A percentile compares a stretch with the other conserved stretches of the same genome.
Evolutionary conservation across 192 early-diverging fungal species (phyloP).

Genomic region (Mortierella hygrophila): DNA sequence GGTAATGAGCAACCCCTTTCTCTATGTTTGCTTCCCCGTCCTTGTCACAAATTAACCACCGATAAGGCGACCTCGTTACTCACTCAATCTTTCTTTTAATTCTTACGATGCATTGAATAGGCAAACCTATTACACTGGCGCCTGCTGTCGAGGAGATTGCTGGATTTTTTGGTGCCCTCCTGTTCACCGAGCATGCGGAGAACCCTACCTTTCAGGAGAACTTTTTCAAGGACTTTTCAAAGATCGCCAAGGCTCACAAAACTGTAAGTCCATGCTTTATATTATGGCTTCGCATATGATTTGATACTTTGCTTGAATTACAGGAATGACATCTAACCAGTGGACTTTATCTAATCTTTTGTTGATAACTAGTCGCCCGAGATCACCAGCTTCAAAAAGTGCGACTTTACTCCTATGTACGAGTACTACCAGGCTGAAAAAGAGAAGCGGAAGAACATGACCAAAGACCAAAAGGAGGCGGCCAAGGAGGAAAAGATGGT

Average conservation of each 20-base stretch:
- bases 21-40: neutral
- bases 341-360: neutral
- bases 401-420: constrained; percentile 90
- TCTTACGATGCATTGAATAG: constrained; percentile 11
- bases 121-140: constrained; percentile 66
- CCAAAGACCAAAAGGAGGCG: constrained; percentile 91
- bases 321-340: neutral
- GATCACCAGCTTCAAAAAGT: constrained; percentile 84
- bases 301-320: neutral
- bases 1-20: constrained; percentile 57
- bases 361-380: constrained; percentile 64
- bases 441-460: constrained; percentile 86
- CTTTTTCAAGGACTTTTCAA: constrained; percentile 92
- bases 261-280: constrained; percentile 56
- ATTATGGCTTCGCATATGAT: neutral
- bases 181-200: constrained; percentile 86
- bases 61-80: neutral
- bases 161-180: constrained; percentile 89
- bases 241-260: constrained; percentile 71
- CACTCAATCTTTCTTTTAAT: neutral
- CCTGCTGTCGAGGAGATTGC: constrained; percentile 95
- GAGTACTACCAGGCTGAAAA: constrained; percentile 81
- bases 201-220: constrained; percentile 91
- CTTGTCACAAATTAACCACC: neutral
- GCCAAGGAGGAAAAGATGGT: constrained; percentile 77